phyloP scores from a whole-genome alignment of 208 protist species.

The Trypanosoma congolense region DNA sequence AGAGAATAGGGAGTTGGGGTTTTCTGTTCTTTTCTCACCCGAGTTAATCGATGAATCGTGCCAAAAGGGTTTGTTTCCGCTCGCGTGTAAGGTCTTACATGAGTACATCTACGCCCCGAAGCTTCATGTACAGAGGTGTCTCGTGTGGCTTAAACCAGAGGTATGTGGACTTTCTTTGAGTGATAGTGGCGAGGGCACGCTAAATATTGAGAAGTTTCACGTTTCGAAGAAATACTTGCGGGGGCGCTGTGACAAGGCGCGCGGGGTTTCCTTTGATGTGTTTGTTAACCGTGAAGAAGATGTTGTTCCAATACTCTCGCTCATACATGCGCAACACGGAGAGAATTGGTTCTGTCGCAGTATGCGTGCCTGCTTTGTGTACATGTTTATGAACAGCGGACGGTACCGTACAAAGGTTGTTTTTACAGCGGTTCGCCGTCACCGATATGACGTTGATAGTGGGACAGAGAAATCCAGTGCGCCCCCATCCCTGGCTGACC shows the following conservation, averaged over 20 bases:
- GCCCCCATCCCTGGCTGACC: neutral
- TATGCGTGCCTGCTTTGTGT: slow-evolving; percentile 53
- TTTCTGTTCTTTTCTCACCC: slow-evolving; percentile 65
- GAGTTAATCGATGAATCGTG: slow-evolving; percentile 65
- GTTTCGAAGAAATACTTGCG: slow-evolving; percentile 50
- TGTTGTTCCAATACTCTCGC: slow-evolving; percentile 42
- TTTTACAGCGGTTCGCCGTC: slow-evolving; percentile 54
- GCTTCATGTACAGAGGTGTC: slow-evolving; percentile 37
- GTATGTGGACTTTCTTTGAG: too few species aligned
- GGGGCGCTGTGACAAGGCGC: slow-evolving; percentile 20
- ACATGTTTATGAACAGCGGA: slow-evolving; percentile 60
- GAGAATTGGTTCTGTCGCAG: slow-evolving; percentile 83
- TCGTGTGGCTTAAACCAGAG: too few species aligned
- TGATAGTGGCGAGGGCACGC: slow-evolving; percentile 22
- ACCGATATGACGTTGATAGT: slow-evolving; percentile 24
- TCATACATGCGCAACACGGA: slow-evolving; percentile 64
- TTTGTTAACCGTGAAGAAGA: slow-evolving; percentile 76
- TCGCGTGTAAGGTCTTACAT: slow-evolving; percentile 28
- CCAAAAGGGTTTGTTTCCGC: slow-evolving; percentile 68
- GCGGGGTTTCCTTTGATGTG: slow-evolving; percentile 36
- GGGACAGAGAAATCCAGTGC: neutral
- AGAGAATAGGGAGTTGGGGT: slow-evolving; percentile 45
- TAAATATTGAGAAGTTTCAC: slow-evolving; percentile 23
- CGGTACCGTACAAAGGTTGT: slow-evolving; percentile 67
- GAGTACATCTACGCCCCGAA: slow-evolving; percentile 64